A percentile compares a stretch with the other conserved stretches of the same genome.
These are phyloP conservation scores for Fomitopsis serialis DNA, from an alignment of 768 basidiomycete species.

Conservation along the genomic window DNA sequence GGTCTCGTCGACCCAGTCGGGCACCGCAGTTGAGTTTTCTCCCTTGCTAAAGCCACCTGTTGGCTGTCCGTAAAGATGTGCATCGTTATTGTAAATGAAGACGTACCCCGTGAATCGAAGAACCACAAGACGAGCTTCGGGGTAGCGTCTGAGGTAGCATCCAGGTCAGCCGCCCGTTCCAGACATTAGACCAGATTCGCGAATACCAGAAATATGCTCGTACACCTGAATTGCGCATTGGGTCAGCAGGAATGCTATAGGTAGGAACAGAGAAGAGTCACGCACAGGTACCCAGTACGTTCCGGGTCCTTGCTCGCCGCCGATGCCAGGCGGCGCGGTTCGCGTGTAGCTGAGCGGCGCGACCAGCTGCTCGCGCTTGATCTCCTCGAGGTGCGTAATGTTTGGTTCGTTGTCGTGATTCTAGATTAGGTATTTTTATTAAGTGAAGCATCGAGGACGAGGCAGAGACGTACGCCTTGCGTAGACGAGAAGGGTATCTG, in stretches of 20 bases:
- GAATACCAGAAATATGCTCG: slow-evolving; percentile 27
- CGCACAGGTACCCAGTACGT: slow-evolving; percentile 77
- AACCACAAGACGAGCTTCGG: slow-evolving; percentile 68
- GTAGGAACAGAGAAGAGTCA: not conserved
- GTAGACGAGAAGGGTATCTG: slow-evolving; percentile 62
- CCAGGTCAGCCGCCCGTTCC: not conserved
- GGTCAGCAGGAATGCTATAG: too few relatives aligned
- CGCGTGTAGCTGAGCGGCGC: slow-evolving; percentile 62
- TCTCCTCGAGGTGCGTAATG: slow-evolving; percentile 66
- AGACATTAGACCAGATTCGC: not conserved
- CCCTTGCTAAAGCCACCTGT: slow-evolving; percentile 48
- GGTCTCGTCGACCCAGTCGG: slow-evolving; percentile 64
- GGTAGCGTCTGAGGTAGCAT: slow-evolving; percentile 27
- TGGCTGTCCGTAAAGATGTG: too few relatives aligned
- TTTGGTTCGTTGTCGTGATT: slow-evolving; percentile 73
- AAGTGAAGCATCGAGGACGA: too few relatives aligned
- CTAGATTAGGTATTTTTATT: too few relatives aligned
- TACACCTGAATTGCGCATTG: slow-evolving; percentile 32
- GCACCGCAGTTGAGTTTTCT: slow-evolving; percentile 37
- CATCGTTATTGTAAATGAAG: too few relatives aligned
- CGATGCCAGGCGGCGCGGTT: slow-evolving; percentile 51
- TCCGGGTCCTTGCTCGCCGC: slow-evolving; percentile 57
- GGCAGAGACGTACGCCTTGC: slow-evolving; percentile 48
- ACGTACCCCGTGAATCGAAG: slow-evolving; percentile 67
- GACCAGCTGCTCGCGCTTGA: slow-evolving; percentile 51